These are phyloP conservation scores for Ogataea trehaloabstinens DNA, from an alignment of 805 yeast genomes.

Conservation along the genomic window DNA sequence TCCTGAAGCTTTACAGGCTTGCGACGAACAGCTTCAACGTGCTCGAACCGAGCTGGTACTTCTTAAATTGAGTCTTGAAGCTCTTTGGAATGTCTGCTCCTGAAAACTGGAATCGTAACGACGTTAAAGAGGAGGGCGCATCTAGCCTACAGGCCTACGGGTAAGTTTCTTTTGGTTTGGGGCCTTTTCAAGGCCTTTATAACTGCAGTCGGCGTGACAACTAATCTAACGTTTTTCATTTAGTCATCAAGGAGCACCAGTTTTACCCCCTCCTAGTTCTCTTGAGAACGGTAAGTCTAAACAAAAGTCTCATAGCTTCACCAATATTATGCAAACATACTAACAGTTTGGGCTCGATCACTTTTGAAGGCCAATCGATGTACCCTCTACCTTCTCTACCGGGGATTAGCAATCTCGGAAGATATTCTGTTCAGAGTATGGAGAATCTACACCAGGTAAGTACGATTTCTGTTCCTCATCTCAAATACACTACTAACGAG, in stretches of 20 bases:
- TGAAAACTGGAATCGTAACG: slow-evolving; percentile 11
- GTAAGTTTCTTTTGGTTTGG: slow-evolving; percentile 8
- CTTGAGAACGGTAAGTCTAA: slow-evolving; percentile 46
- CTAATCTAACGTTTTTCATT: no score
- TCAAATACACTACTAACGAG: slow-evolving; percentile 16
- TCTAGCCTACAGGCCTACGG: slow-evolving; percentile 10
- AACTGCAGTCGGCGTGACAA: no score
- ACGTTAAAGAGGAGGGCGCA: slow-evolving; percentile 9
- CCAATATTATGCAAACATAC: slow-evolving; percentile 1
- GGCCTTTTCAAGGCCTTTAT: no score
- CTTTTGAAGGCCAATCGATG: slow-evolving; percentile 40
- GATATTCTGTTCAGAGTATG: slow-evolving; percentile 48
- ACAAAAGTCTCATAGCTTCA: not conserved
- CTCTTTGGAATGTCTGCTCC: not conserved
- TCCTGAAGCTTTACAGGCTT: not conserved
- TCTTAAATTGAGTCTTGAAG: not conserved
- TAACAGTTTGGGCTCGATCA: not conserved
- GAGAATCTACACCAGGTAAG: slow-evolving; percentile 35
- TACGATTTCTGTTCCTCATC: slow-evolving; percentile 5
- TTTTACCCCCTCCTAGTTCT: slow-evolving; percentile 55
- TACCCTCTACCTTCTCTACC: slow-evolving; percentile 54
- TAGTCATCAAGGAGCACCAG: slow-evolving; percentile 53
- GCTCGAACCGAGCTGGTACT: not conserved
- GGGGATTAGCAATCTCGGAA: slow-evolving; percentile 46
- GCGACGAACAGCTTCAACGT: not conserved